Base-by-base conservation (phyloP, 225 moss, liverwort and hornwort genomes). In the Ulota crispa region DNA sequence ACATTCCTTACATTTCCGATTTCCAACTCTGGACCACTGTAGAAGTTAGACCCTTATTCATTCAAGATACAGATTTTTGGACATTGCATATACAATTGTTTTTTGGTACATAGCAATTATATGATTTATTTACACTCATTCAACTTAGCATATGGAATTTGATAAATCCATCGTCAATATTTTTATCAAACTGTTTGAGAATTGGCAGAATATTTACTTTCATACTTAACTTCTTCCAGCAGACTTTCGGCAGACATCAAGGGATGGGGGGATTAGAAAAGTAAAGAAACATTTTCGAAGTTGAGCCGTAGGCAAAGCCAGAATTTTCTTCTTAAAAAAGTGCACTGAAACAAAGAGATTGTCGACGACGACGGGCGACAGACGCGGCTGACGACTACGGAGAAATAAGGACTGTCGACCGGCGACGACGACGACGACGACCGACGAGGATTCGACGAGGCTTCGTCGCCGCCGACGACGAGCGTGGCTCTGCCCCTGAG, bases 401-500 rank as follows among this genome's bases (percentile, higher is more conserved):
- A 20, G 68, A 39, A 39, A 39, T 50, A 31, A 15, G 7, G 69
- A 61, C 34, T 36, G 39, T 11, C 55, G 75, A 75, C 69, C 23
- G 27, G 3, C 53, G 68, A 56, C 66, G 62, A n/a, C 26, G 43
- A 36, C 78, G 85, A 73, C 78, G 45, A 45, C 78, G 85, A 78
- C 78, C 34, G 28, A 10, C 26, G 70, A 9, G 1, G 67, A 60
- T 85, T 84, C 87, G 9, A 1, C 21, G 84, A 82, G 8, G 70
- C 66, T 85, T 75, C 79, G 0, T 75, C 19, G 85, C 82, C 85
- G 87, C 85, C 85, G 87, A 85, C 85, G 87, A 85, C 82, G 82
- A 36, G 55, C 34, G 32, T 32, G 60, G 68, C 62, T 55, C 39
- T 72, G 39, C 39, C 39, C 39, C 9, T 39, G 9, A 39, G 77